Base-by-base conservation (phyloP, 331 rosid genomes). In the Spiraea crenata region DNA sequence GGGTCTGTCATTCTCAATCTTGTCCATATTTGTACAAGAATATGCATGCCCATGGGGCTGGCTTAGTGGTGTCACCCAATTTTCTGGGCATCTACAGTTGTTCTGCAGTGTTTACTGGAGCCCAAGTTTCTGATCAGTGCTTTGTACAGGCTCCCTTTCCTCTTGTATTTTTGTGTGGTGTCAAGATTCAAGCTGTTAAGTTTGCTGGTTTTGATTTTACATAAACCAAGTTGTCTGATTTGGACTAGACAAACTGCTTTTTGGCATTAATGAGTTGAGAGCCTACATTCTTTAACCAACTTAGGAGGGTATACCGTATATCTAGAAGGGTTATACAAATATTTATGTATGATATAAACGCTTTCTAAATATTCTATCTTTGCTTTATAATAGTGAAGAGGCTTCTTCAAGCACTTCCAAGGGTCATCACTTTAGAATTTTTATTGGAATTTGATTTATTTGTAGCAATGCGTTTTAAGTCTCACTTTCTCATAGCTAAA, bases 21-120 rank as follows among this genome's bases (percentile, higher is more conserved):
- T 73, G 80, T 80, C 62, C 71, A 65, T 42, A 72, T 63, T 35
- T 72, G 60, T 56, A 25, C 60, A 1, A 56, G 14, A 25, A 25
- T 9, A 10, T 20, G 38, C 60, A 25, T 56, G 60, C 31, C 12
- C 14, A 56, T 19, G 37, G 3, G 25, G 67, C 72, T 74, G 71
- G 80, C 63, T 54, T 63, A 71, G 56, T 61, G 55, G 10, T 77
- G 65, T 70, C 76, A 48, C 47, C 17, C 60, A 41, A 60, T 78
- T 65, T 70, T 71, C 64, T 56, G 68, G 61, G 80, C 77, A 69
- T 17, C 46, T 40, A 61, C 79, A 73, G 44, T 70, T 34, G 46
- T 63, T 16, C 60, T 78, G 39, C 44, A 45, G 78, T 72, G 79
- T 72, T 83, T 71, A 72, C 74, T 85, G 90, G 85, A 83, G 79